Evolutionary conservation across 2,329 filamentous ascomycete species (phyloP).

Genomic region (Cryoendolithus antarcticus): DNA sequence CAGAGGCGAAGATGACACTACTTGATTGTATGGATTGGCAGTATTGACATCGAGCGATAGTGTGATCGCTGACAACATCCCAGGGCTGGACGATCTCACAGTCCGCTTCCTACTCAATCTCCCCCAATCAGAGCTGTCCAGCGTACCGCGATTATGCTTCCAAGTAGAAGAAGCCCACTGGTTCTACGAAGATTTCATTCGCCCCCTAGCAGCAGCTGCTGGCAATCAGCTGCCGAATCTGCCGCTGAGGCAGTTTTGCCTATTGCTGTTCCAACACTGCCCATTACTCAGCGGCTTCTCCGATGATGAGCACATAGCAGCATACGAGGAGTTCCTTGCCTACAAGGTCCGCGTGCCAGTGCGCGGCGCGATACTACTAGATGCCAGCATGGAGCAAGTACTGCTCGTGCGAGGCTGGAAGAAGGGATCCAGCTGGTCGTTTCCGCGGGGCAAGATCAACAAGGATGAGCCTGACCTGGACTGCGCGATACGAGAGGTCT

Average conservation of each 20-base stretch:
- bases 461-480: slow-evolving; percentile 90
- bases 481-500: slow-evolving; percentile 87
- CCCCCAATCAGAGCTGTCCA: slow-evolving; percentile 77
- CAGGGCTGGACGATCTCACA: slow-evolving; percentile 85
- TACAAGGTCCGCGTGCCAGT: slow-evolving; percentile 96
- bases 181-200: slow-evolving; percentile 99
- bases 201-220: slow-evolving; percentile 40
- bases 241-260: slow-evolving; percentile 70
- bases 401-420: slow-evolving; percentile 97
- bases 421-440: slow-evolving; percentile 91
- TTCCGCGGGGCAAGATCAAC: slow-evolving; percentile 94
- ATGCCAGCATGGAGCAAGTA: slow-evolving; percentile 84
- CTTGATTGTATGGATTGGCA: slow-evolving; percentile 2
- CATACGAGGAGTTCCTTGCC: slow-evolving; percentile 81
- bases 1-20: slow-evolving; percentile 7
- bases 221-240: slow-evolving; percentile 81
- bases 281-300: slow-evolving; percentile 75
- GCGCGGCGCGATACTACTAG: slow-evolving; percentile 83
- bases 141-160: slow-evolving; percentile 90
- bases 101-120: slow-evolving; percentile 98
- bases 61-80: background rate
- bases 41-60: background rate
- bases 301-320: slow-evolving; percentile 61
- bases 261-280: slow-evolving; percentile 88
- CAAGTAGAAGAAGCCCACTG: slow-evolving; percentile 99